phyloP scores from a whole-genome alignment of 139 green algal species.

The Closterium sp. region DNA sequence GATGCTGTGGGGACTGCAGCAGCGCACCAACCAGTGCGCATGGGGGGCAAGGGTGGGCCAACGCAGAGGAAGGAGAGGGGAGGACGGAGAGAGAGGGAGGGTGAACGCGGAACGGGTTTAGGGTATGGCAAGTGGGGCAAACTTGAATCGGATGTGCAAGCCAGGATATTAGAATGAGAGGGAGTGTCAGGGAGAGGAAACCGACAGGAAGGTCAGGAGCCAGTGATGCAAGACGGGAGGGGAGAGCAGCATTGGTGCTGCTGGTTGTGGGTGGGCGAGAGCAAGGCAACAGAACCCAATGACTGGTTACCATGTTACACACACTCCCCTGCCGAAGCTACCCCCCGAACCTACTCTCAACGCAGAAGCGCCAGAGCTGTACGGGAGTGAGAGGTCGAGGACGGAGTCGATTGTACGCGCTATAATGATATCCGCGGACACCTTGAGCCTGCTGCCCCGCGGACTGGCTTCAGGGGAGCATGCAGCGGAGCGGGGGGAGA shows the following conservation, averaged over 20 bases:
- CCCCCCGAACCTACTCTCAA: neutral
- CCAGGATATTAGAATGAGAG: too few species aligned
- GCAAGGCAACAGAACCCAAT: neutral
- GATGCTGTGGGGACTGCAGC: neutral
- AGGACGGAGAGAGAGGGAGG: neutral
- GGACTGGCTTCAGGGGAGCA: neutral
- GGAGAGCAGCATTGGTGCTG: neutral
- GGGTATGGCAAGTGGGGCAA: too few species aligned
- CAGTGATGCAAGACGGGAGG: too few species aligned
- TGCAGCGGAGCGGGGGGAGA: neutral
- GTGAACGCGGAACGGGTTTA: too few species aligned
- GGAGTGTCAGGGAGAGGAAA: too few species aligned
- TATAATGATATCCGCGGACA: neutral
- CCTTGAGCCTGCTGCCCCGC: neutral
- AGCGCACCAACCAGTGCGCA: neutral
- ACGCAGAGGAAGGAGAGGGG: neutral
- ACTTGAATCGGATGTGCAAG: too few species aligned
- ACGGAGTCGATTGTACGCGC: neutral
- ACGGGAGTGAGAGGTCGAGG: neutral
- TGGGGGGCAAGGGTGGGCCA: neutral
- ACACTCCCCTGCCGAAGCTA: neutral
- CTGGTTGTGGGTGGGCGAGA: neutral
- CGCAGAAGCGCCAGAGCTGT: neutral
- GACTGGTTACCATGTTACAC: neutral
- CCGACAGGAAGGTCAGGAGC: too few species aligned